Percentiles rank a stretch among this genome's conserved stretches.
Conservation (phyloP, 1,284 basidiomycete genomes). For the Pterulicium gracile region DNA sequence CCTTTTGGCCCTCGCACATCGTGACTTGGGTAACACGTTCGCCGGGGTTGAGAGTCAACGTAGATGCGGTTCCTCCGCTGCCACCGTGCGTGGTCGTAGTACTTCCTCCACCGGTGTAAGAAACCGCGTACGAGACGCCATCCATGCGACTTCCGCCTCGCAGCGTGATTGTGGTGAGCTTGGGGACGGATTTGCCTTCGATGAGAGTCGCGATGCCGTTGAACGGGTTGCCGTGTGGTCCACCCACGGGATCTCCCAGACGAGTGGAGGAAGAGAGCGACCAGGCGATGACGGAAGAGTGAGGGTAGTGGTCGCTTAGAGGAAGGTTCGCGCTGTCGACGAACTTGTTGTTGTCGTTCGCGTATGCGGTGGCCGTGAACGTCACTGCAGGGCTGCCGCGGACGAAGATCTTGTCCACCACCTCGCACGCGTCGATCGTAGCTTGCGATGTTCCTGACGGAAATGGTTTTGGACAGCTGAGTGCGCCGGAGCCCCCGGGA, state of each 20-base stretch:
- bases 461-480: constrained; percentile 22
- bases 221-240: constrained; percentile 23
- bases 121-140: constrained; percentile 18
- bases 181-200: constrained; percentile 13
- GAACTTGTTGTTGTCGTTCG: constrained; percentile 23
- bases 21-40: constrained; percentile 17
- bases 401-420: constrained; percentile 26
- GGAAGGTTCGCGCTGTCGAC: constrained; percentile 18
- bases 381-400: constrained; percentile 16
- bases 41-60: constrained; percentile 17
- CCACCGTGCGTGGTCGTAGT: constrained; percentile 22
- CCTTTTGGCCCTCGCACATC: constrained; percentile 19
- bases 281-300: constrained; percentile 21
- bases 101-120: constrained; percentile 13
- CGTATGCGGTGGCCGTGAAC: constrained; percentile 17
- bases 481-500: constrained; percentile 14
- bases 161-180: constrained; percentile 21
- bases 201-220: constrained; percentile 19
- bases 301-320: constrained; percentile 27
- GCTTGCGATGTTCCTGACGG: constrained; percentile 18
- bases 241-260: constrained; percentile 22
- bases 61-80: constrained; percentile 20
- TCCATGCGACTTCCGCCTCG: constrained; percentile 22
- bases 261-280: constrained; percentile 19
- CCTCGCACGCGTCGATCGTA: constrained; percentile 22